Evolutionary conservation across 257 asterid species (phyloP).

Genomic region (Scutellaria baicalensis): DNA sequence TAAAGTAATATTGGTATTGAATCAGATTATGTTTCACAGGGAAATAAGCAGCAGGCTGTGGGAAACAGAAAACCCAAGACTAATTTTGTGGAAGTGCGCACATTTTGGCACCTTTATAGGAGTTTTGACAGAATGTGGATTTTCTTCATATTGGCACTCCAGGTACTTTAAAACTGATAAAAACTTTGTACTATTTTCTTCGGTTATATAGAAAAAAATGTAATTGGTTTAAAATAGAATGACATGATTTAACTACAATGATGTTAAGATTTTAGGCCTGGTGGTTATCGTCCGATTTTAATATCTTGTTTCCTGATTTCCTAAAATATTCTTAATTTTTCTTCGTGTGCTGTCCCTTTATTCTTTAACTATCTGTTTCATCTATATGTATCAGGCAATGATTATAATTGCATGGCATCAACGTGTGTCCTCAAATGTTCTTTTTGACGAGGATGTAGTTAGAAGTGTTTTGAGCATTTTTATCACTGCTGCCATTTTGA

Average conservation of each 20-base stretch:
- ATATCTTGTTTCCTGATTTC: not conserved
- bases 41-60: slow-evolving; percentile 41
- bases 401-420: slow-evolving; percentile 87
- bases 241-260: too few relatives aligned
- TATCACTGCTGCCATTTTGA: slow-evolving; percentile 86
- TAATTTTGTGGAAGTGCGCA: slow-evolving; percentile 94
- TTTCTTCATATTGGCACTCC: slow-evolving; percentile 85
- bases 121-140: slow-evolving; percentile 86
- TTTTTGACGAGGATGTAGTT: slow-evolving; percentile 57
- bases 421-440: slow-evolving; percentile 41
- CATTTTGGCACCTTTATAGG: slow-evolving; percentile 69
- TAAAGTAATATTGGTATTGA: slow-evolving; percentile 10
- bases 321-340: not conserved
- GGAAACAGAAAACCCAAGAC: slow-evolving; percentile 87
- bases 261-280: too few relatives aligned
- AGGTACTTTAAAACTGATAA: slow-evolving; percentile 42
- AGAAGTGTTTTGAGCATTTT: slow-evolving; percentile 84
- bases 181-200: not conserved
- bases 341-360: not conserved
- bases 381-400: slow-evolving; percentile 64
- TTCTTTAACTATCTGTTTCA: not conserved
- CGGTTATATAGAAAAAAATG: not conserved
- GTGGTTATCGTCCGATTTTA: not conserved
- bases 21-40: slow-evolving; percentile 35
- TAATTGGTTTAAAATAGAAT: too few relatives aligned